Evolutionary conservation across 2,329 filamentous ascomycete genomes (phyloP).

Genomic region (Trichoderma arundinaceum): DNA sequence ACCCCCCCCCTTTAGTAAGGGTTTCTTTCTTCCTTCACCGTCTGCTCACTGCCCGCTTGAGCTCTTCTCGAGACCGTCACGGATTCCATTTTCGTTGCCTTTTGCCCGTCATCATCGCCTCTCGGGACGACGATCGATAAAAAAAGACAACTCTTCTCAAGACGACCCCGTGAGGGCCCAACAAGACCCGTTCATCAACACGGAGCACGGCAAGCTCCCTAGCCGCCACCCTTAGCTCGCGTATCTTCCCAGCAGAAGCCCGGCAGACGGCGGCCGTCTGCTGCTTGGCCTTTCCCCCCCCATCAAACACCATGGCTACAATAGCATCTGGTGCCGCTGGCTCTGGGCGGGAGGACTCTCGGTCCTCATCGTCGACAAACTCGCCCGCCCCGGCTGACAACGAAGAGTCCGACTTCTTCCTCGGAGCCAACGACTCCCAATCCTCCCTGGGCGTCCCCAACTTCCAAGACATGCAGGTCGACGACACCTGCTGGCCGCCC

Average conservation of each 20-base stretch:
- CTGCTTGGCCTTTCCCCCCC: not conserved
- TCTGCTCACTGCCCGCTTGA: not conserved
- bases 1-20: constrained; percentile 13
- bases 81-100: not conserved
- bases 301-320: constrained; percentile 28
- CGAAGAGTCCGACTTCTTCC: constrained; percentile 93
- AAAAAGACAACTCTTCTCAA: too few relatives aligned
- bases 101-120: not conserved
- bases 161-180: not conserved
- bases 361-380: constrained; percentile 71
- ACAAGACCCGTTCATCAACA: not conserved
- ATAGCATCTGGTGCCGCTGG: constrained; percentile 33
- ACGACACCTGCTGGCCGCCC: constrained; percentile 73
- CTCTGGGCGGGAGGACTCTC: constrained; percentile 57
- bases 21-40: constrained; percentile 9
- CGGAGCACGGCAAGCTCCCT: constrained; percentile 13
- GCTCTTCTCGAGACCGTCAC: not conserved
- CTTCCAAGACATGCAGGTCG: constrained; percentile 74
- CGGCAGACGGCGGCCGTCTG: constrained; percentile 19
- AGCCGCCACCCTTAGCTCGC: not conserved
- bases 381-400: constrained; percentile 79
- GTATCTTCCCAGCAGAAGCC: not conserved
- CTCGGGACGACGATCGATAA: constrained; percentile 4
- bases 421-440: constrained; percentile 86
- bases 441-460: constrained; percentile 86